Conservation (phyloP, 2,329 filamentous ascomycete genomes). For the Ophiocordyceps camponoti-rufipedis region DNA sequence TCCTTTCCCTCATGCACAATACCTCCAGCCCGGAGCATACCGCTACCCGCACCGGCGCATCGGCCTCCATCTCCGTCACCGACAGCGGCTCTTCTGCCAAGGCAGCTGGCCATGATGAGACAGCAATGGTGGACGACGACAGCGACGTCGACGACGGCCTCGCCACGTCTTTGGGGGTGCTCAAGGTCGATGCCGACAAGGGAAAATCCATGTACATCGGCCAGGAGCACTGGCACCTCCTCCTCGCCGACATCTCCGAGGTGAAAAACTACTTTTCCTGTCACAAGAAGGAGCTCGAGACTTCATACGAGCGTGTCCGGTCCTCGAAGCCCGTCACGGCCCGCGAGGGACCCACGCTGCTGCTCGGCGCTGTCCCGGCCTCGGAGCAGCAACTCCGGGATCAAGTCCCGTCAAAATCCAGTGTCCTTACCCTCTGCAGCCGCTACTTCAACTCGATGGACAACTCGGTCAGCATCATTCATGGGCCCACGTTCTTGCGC, state of each 20-base stretch:
- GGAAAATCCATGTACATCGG: constrained; percentile 68
- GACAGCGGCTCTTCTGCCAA: constrained; percentile 26
- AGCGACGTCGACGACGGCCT: constrained; percentile 53
- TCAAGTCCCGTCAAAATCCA: constrained; percentile 62
- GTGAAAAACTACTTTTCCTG: constrained; percentile 78
- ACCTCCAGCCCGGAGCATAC: constrained; percentile 35
- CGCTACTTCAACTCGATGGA: constrained; percentile 80
- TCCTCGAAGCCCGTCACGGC: constrained; percentile 43
- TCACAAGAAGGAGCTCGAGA: constrained; percentile 79
- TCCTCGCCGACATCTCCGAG: constrained; percentile 70
- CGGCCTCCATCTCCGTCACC: constrained; percentile 17
- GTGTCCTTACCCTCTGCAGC: constrained; percentile 67
- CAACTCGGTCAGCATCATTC: constrained; percentile 54
- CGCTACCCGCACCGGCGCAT: constrained; percentile 12
- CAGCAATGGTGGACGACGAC: constrained; percentile 37
- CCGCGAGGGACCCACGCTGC: constrained; percentile 52
- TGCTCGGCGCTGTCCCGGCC: constrained; percentile 57
- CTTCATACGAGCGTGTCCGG: constrained; percentile 59
- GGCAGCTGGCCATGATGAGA: constrained; percentile 39
- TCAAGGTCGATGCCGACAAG: constrained; percentile 64
- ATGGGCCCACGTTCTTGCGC: constrained; percentile 70
- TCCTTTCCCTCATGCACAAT: constrained; percentile 86
- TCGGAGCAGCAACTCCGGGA: constrained; percentile 62
- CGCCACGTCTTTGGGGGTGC: constrained; percentile 57
- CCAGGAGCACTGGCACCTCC: constrained; percentile 67